Percentiles rank a stretch among this genome's conserved stretches.
phyloP scores from a whole-genome alignment of 805 yeast genomes.

The Suhomyces vadensis region DNA sequence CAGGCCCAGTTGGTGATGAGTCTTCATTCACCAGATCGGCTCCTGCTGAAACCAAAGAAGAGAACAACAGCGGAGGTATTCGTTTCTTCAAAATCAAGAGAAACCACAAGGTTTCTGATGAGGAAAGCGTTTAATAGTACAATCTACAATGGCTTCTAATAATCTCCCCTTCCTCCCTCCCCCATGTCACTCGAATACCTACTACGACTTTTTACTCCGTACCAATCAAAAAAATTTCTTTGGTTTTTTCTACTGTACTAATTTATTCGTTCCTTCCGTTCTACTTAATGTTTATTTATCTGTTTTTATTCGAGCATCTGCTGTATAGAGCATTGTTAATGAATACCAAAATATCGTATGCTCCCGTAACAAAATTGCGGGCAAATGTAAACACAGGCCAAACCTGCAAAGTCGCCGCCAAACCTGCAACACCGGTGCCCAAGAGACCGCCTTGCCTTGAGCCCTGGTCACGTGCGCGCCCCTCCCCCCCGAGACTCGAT shows the following conservation, averaged over 20 bases:
- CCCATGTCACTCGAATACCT: background rate
- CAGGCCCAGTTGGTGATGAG: slow-evolving; percentile 36
- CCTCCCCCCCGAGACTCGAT: too few relatives aligned
- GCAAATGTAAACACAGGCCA: slow-evolving; percentile 1
- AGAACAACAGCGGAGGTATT: slow-evolving; percentile 58
- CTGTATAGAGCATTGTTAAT: slow-evolving; percentile 1
- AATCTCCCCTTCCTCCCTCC: background rate
- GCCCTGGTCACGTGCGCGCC: too few relatives aligned
- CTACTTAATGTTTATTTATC: slow-evolving; percentile 3
- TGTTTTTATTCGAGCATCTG: slow-evolving; percentile 1
- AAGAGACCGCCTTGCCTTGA: too few relatives aligned
- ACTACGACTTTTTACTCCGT: background rate
- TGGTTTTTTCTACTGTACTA: background rate
- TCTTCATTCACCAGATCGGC: slow-evolving; percentile 44
- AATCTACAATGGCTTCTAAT: too few relatives aligned
- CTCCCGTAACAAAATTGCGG: too few relatives aligned
- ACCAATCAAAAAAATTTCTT: background rate
- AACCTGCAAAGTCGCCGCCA: too few relatives aligned
- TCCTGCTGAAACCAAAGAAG: slow-evolving; percentile 29
- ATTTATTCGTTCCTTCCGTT: slow-evolving; percentile 4
- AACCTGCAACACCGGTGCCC: too few relatives aligned
- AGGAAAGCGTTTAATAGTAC: slow-evolving; percentile 40
- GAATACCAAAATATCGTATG: too few relatives aligned
- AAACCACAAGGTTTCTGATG: slow-evolving; percentile 45
- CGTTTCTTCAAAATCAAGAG: slow-evolving; percentile 76